phyloP scores from a whole-genome alignment of 169 alveolate species.

The Theileria orientalis region DNA sequence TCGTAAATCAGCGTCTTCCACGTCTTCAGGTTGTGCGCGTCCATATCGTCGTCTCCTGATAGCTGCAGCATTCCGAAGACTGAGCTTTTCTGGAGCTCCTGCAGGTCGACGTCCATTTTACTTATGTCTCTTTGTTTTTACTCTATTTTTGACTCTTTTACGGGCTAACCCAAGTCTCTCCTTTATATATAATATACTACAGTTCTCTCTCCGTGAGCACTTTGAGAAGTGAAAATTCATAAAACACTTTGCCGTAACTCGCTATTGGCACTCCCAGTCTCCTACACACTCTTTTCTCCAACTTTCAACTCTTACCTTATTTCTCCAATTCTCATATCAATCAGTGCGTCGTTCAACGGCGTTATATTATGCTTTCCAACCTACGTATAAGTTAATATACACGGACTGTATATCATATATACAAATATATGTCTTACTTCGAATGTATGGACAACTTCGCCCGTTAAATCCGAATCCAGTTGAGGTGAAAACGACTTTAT shows the following conservation, averaged over 20 bases:
- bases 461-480: slow-evolving; percentile 20
- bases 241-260: slow-evolving; percentile 66
- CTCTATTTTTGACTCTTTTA: not conserved
- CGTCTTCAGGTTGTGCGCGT: slow-evolving; percentile 66
- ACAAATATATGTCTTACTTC: slow-evolving; percentile 8
- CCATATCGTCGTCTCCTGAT: slow-evolving; percentile 57
- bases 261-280: slow-evolving; percentile 73
- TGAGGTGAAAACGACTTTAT: slow-evolving; percentile 55
- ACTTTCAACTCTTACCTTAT: slow-evolving; percentile 49
- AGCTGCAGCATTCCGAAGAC: slow-evolving; percentile 47
- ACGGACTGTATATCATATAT: not conserved
- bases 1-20: slow-evolving; percentile 85
- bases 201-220: slow-evolving; percentile 17
- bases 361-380: slow-evolving; percentile 71
- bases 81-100: slow-evolving; percentile 34
- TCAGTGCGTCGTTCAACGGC: slow-evolving; percentile 69
- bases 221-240: slow-evolving; percentile 64
- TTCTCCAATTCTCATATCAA: slow-evolving; percentile 75
- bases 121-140: not conserved
- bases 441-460: slow-evolving; percentile 30
- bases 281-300: slow-evolving; percentile 26
- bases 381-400: slow-evolving; percentile 21
- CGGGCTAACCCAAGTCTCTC: not conserved
- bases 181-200: not conserved
- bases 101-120: slow-evolving; percentile 50